Evolutionary conservation across 768 basidiomycete species (phyloP).

Genomic region (Rhodosporidiobolus odoratus): DNA sequence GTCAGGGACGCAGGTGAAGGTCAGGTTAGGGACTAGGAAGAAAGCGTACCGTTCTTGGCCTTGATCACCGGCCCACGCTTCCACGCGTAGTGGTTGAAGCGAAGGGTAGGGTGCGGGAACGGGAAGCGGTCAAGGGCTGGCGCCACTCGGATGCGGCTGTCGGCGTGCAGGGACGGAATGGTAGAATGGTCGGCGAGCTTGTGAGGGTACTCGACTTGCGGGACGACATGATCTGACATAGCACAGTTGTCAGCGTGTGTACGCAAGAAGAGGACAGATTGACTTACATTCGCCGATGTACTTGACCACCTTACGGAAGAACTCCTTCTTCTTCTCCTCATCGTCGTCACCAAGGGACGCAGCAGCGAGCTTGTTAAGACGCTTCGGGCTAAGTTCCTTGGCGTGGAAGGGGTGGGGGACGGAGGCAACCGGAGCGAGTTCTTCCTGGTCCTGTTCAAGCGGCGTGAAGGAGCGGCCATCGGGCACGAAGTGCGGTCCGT

Average conservation of each 20-base stretch:
- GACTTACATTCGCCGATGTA: constrained; percentile 37
- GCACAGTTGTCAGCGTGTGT: constrained; percentile 15
- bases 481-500: not conserved
- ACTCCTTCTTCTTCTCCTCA: constrained; percentile 43
- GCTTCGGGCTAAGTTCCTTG: constrained; percentile 7
- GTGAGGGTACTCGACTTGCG: constrained; percentile 38
- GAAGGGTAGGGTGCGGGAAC: constrained; percentile 39
- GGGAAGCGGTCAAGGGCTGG: constrained; percentile 7
- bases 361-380: constrained; percentile 22
- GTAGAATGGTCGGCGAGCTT: constrained; percentile 47
- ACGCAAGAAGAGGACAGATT: constrained; percentile 27
- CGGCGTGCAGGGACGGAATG: constrained; percentile 33
- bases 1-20: too few relatives aligned
- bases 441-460: not conserved
- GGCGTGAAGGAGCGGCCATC: not conserved
- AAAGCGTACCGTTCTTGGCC: constrained; percentile 46
- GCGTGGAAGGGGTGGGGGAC: constrained; percentile 34
- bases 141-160: constrained; percentile 11
- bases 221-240: constrained; percentile 43
- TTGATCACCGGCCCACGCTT: constrained; percentile 43
- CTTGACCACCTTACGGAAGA: constrained; percentile 46
- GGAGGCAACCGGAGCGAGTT: not conserved
- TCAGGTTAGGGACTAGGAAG: too few relatives aligned
- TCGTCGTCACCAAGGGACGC: constrained; percentile 33
- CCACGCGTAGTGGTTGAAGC: constrained; percentile 48